Evolutionary conservation across 148 eudicot genomes (phyloP), one percentile per base, ranked within the genome.

Genomic region (Drosera capensis): DNA sequence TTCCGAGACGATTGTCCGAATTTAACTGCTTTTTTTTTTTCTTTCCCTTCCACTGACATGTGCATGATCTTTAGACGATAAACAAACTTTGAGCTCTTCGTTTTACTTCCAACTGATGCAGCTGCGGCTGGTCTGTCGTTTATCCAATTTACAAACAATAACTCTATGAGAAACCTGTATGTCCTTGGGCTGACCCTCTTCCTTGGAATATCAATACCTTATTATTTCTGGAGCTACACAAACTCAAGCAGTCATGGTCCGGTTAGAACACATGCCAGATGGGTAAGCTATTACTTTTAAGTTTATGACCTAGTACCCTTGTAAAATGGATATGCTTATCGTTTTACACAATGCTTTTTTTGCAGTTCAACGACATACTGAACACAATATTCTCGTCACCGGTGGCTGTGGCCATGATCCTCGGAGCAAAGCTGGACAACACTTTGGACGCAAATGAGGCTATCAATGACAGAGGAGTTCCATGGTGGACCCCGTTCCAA

Each of bases 401-500:
- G 18, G 71, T 95, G 5, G 60, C 64, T 11, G 99, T 90, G 66
- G 88, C 95, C 11, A 59, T 81, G 54, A 75, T 80, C 1, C 78
- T 90, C 0, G 99, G 83, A 11, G 40, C 64, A 0, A 15, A 80
- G 36, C 69, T 90, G 7, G 99, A 90, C 60, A 78, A 63, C 69
- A 75, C 93, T 0, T 64, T 90, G 2, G 88, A 80, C 18, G 72
- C 82, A 2, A 57, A 58, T 24, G 59, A 64, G 14, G 11, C 54
- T 1, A 59, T 35, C 0, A 48, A 56, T 1, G 99, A 80, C 1
- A 65, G 99, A 59, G 99, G 99, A 40, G 25, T 90, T 3, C 82
- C 93, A 11, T 90, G 99, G 99, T 69, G 85, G 81, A 35, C 52
- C 2, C 99, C 99, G 6, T 90, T 84, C 63, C 95, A 71, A 56